Conservation (phyloP, 305 asterid genomes). For the Solanum aculeatissimum region DNA sequence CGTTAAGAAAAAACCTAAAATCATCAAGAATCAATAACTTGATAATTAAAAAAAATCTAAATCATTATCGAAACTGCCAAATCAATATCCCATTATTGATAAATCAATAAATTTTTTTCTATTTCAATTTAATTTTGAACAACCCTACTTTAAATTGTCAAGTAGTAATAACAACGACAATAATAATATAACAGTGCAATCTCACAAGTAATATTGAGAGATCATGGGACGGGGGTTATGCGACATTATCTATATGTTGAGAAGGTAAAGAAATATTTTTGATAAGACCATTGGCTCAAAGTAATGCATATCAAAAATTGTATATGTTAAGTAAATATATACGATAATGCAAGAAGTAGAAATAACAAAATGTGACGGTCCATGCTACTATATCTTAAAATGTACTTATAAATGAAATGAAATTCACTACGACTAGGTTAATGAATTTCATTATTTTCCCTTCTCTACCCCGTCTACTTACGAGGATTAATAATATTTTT, state of each 20-base stretch:
- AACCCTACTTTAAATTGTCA: too few relatives aligned
- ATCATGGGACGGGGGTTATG: rapidly evolving
- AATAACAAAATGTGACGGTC: not conserved
- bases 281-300: not conserved
- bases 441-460: not conserved
- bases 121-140: too few relatives aligned
- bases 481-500: not conserved
- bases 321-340: not conserved
- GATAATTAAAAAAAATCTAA: too few relatives aligned
- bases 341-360: too few relatives aligned
- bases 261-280: not conserved
- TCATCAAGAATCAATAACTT: too few relatives aligned
- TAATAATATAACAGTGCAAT: not conserved
- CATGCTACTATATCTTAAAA: not conserved
- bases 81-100: too few relatives aligned
- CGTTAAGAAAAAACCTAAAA: too few relatives aligned
- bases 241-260: not conserved
- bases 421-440: not conserved
- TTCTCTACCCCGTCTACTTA: not conserved
- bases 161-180: not conserved
- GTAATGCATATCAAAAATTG: not conserved
- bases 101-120: too few relatives aligned
- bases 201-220: not conserved
- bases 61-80: too few relatives aligned
- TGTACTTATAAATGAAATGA: not conserved